Conservation (phyloP, 139 green algal species). For the Mesotaenium endlicherianum region DNA sequence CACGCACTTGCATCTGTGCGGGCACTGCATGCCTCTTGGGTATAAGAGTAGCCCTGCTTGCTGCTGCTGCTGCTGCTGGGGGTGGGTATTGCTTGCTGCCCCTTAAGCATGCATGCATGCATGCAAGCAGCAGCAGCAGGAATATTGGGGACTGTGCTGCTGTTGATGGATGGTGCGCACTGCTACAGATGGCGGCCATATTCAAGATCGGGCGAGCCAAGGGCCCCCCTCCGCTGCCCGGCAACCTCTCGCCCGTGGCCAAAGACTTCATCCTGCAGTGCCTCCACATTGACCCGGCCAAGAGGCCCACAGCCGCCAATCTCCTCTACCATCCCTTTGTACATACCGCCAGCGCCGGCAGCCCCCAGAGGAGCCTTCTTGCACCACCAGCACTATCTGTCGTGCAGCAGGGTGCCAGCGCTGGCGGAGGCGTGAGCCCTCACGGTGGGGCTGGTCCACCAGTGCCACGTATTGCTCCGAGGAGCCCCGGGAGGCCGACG, state of each 20-base stretch:
- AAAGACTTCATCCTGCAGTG: slow-evolving; percentile 88
- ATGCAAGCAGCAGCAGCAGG: background rate
- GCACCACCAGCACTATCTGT: too few relatives aligned
- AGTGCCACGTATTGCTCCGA: too few relatives aligned
- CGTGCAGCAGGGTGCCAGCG: too few relatives aligned
- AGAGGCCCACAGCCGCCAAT: slow-evolving; percentile 1
- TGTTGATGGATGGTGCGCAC: background rate
- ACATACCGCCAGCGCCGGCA: background rate
- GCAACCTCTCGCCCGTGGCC: slow-evolving; percentile 68
- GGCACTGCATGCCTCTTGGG: background rate
- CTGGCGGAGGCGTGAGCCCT: too few relatives aligned
- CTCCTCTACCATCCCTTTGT: slow-evolving; percentile 38
- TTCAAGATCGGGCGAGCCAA: slow-evolving; percentile 84
- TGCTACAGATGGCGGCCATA: slow-evolving; percentile 62
- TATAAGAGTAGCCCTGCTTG: slow-evolving; percentile 7
- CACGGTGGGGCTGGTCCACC: too few relatives aligned
- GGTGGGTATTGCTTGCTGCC: background rate
- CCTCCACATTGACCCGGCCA: slow-evolving; percentile 60
- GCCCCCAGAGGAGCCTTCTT: too few relatives aligned
- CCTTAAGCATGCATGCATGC: background rate
- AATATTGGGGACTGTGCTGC: background rate
- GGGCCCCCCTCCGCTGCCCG: slow-evolving; percentile 65
- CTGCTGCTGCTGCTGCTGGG: background rate
- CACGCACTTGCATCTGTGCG: background rate
- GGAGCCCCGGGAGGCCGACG: too few relatives aligned